Evolutionary conservation across 345 rosid species (phyloP).

Genomic region (Citrus hindsii): DNA sequence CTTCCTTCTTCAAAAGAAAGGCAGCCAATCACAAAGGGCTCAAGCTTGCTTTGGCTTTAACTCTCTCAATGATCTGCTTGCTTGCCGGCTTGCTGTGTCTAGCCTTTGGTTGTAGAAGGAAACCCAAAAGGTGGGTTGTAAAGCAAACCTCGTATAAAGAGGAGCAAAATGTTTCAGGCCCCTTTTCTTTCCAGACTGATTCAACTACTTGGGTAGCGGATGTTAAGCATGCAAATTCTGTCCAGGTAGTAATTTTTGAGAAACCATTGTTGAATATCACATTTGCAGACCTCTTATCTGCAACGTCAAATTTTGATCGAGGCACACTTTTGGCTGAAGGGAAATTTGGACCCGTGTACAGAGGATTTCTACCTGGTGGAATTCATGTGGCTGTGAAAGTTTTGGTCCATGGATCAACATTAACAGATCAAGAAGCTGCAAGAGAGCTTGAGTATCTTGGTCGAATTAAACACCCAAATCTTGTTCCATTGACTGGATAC

Average conservation of each 20-base stretch:
- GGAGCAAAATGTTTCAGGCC: conserved; percentile 73
- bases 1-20: conserved; percentile 48
- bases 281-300: conserved; percentile 82
- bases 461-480: conserved; percentile 81
- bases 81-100: conserved; percentile 60
- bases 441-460: conserved; percentile 89
- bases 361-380: conserved; percentile 91
- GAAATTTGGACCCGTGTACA: conserved; percentile 87
- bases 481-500: conserved; percentile 85
- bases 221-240: conserved; percentile 79
- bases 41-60: conserved; percentile 64
- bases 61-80: conserved; percentile 62
- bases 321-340: conserved; percentile 92
- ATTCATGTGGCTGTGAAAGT: conserved; percentile 94
- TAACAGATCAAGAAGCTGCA: conserved; percentile 87
- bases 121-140: conserved; percentile 44
- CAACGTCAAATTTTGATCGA: conserved; percentile 80
- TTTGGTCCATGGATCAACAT: conserved; percentile 82
- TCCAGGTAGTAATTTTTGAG: conserved; percentile 79
- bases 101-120: conserved; percentile 68
- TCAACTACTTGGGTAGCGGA: conserved; percentile 94
- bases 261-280: conserved; percentile 83
- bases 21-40: conserved; percentile 39
- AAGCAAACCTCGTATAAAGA: conserved; percentile 68
- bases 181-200: conserved; percentile 88